These are phyloP conservation scores for Aspergillus sp. DNA, from an alignment of 2,329 filamentous ascomycete species.

Conservation along the genomic window DNA sequence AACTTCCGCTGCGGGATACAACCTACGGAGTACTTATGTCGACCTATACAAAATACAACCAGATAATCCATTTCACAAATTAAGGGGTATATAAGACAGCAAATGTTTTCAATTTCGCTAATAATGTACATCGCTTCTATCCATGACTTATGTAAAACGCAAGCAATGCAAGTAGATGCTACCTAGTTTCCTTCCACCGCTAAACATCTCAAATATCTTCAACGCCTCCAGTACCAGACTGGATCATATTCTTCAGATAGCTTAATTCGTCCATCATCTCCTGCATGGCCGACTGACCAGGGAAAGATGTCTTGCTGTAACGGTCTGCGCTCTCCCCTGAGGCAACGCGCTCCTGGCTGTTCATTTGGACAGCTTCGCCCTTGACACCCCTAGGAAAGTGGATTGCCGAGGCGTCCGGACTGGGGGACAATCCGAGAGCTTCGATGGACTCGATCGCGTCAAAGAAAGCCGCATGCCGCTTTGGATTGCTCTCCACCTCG, in stretches of 20 bases:
- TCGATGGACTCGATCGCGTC: slow-evolving; percentile 29
- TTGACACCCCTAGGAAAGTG: slow-evolving; percentile 19
- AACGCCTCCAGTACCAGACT: slow-evolving; percentile 26
- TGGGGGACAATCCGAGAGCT: slow-evolving; percentile 24
- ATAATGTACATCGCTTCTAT: neutral
- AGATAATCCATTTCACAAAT: no score
- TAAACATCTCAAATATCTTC: neutral
- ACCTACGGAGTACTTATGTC: no score
- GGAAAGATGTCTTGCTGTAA: slow-evolving; percentile 19
- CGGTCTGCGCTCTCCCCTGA: slow-evolving; percentile 8
- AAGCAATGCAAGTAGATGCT: no score
- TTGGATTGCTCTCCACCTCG: slow-evolving; percentile 34
- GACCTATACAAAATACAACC: no score
- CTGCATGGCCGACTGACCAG: slow-evolving; percentile 41
- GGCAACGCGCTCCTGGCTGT: neutral
- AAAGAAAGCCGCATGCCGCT: slow-evolving; percentile 38
- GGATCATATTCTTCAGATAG: slow-evolving; percentile 51
- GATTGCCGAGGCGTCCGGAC: slow-evolving; percentile 23
- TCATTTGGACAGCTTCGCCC: slow-evolving; percentile 2
- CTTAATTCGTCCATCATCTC: slow-evolving; percentile 52
- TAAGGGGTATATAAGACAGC: no score
- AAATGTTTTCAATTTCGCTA: no score
- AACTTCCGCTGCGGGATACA: no score
- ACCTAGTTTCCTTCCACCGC: no score
- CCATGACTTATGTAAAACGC: neutral